Base-by-base conservation (phyloP, 1,139 yeast species). In the Diutina sp. region DNA sequence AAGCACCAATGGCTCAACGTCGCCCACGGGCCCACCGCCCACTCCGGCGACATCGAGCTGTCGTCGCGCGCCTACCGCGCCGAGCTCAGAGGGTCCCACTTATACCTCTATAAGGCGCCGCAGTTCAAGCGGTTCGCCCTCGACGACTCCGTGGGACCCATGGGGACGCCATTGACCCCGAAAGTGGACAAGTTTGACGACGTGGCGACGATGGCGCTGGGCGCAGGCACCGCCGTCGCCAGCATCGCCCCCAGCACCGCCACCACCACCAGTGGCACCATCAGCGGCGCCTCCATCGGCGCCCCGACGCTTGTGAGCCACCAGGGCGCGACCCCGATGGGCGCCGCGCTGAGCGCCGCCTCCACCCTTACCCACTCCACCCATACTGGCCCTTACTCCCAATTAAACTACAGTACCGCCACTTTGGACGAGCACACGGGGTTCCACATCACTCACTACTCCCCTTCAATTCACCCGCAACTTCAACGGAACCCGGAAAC, bases 61-160 rank as follows among this genome's bases (percentile, higher is more conserved):
- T 32, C 54, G 28, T 48, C 38, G 16, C 54, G 54, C 30, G 18
- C 46, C 46, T 80, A 71, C 61, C 74, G 85, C 58, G 87, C 84
- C 0, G 90, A 85, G 65, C 70, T 87, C 60, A 80, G 76, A 62
- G 95, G 95, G 8, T 77, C 88, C 0, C 75, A 76, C 56, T 67
- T 87, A 57, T 74, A 75, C 59, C 65, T 87, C 30, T 84, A 78
- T 69, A 84, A 80, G 63, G 73, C 83, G 7, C 18, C 9, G 18
- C 30, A 35, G n/a, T 35, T 51, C 44, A 35, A 38, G 14, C 46
- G 30, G 30, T 51, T 51, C 32, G 11, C 32, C 11, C n/a, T 51
- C 30, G 54, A 51, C 8, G 46, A 35, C 8, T 9, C 29, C 16
- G 16, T 18, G 48, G 29, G 8, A 12, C 45, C 45, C n/a, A 11